These are phyloP conservation scores for Parastagonospora avenae DNA, from an alignment of 2,329 filamentous ascomycete genomes.

Conservation along the genomic window DNA sequence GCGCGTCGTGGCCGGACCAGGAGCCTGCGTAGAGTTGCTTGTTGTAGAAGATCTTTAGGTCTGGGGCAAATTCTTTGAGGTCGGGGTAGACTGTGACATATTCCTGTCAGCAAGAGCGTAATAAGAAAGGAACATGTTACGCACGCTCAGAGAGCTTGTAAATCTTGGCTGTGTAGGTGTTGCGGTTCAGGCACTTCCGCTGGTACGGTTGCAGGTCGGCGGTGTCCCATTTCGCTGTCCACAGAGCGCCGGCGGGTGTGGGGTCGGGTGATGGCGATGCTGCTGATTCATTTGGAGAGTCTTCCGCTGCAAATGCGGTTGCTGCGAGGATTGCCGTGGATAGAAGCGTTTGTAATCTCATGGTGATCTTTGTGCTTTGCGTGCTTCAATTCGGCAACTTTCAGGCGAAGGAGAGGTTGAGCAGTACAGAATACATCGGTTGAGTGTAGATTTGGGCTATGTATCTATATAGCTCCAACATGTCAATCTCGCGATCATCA, in stretches of 20 bases:
- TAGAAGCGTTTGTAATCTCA: slow-evolving; percentile 30
- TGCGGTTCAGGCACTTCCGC: slow-evolving; percentile 20
- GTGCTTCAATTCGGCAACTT: background rate
- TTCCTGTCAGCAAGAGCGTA: background rate
- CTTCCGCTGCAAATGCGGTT: slow-evolving; percentile 17
- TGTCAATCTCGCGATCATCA: background rate
- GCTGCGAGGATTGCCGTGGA: slow-evolving; percentile 28
- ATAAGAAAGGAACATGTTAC: background rate
- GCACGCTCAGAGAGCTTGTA: slow-evolving; percentile 34
- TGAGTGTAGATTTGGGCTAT: background rate
- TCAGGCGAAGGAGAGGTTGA: too few species aligned
- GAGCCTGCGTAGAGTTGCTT: slow-evolving; percentile 54
- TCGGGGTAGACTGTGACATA: slow-evolving; percentile 31
- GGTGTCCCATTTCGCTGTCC: slow-evolving; percentile 36
- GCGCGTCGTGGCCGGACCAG: slow-evolving; percentile 60
- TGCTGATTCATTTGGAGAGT: background rate
- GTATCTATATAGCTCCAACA: slow-evolving; percentile 5
- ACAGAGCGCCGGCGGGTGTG: slow-evolving; percentile 36
- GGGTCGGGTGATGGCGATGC: slow-evolving; percentile 24
- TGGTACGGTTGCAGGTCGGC: slow-evolving; percentile 28
- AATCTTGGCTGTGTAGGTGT: slow-evolving; percentile 31
- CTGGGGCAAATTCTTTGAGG: slow-evolving; percentile 35
- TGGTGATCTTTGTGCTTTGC: slow-evolving; percentile 8
- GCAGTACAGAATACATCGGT: background rate
- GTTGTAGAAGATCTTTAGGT: slow-evolving; percentile 46